Percentiles rank a stretch among this genome's conserved stretches.
Conservation (phyloP, 495 filamentous ascomycete genomes). For the Lasiosphaeria miniovina region DNA sequence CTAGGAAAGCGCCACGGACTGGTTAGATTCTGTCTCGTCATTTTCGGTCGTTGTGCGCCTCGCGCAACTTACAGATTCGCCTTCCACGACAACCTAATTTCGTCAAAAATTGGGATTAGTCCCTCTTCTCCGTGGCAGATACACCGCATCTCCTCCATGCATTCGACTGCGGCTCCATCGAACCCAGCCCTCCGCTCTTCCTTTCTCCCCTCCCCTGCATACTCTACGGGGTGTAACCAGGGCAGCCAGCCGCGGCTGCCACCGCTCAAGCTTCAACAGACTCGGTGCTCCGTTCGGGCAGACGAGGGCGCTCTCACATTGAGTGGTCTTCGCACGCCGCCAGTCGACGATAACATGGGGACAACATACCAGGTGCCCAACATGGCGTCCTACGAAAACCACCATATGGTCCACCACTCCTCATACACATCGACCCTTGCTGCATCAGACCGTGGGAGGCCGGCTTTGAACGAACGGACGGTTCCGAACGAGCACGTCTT, state of each 20-base stretch:
- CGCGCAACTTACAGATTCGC: too few species aligned
- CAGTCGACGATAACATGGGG: slow-evolving; percentile 45
- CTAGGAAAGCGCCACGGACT: neutral
- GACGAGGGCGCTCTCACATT: neutral
- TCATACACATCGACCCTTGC: slow-evolving; percentile 26
- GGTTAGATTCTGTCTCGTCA: neutral
- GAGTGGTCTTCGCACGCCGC: slow-evolving; percentile 49
- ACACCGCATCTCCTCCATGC: slow-evolving; percentile 17
- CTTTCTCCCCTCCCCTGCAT: slow-evolving; percentile 2
- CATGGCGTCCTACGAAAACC: slow-evolving; percentile 40
- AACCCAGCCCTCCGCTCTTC: slow-evolving; percentile 4
- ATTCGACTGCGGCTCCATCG: slow-evolving; percentile 15
- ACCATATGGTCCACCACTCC: slow-evolving; percentile 33
- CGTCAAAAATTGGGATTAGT: too few species aligned
- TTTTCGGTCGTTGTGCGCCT: neutral
- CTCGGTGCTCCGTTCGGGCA: slow-evolving; percentile 1
- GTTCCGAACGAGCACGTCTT: slow-evolving; percentile 27
- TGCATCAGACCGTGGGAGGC: slow-evolving; percentile 23
- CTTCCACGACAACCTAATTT: too few species aligned
- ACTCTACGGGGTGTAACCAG: neutral
- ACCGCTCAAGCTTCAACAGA: neutral
- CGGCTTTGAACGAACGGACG: slow-evolving; percentile 25
- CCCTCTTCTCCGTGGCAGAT: too few species aligned
- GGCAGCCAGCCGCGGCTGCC: neutral
- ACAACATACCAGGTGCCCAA: slow-evolving; percentile 46